A percentile compares a stretch with the other conserved stretches of the same genome.
Evolutionary conservation across 2,329 filamentous ascomycete species (phyloP).

Genomic region (Exophiala xenobiotica): DNA sequence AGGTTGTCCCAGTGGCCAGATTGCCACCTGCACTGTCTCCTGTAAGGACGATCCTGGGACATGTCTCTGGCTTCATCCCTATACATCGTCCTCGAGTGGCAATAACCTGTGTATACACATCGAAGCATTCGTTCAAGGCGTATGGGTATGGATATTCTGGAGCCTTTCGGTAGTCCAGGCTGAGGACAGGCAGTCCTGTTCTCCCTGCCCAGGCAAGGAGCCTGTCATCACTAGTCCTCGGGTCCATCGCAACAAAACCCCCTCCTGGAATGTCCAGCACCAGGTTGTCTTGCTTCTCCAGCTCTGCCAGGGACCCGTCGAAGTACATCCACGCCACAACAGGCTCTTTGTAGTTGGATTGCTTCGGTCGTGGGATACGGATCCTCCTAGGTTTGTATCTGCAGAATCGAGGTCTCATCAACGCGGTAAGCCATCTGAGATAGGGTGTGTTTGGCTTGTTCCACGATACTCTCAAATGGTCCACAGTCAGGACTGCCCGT

Average conservation of each 20-base stretch:
- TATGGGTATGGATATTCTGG: conserved; percentile 84
- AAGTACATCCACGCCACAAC: conserved; percentile 91
- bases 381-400: conserved; percentile 78
- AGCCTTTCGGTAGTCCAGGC: conserved; percentile 86
- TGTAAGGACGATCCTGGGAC: conserved; percentile 69
- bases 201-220: conserved; percentile 88
- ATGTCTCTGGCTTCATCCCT: conserved; percentile 65
- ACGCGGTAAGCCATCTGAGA: conserved; percentile 66
- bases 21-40: conserved; percentile 84
- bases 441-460: conserved; percentile 92
- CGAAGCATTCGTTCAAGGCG: conserved; percentile 82
- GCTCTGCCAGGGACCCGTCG: conserved; percentile 76
- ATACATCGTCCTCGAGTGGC: conserved; percentile 71
- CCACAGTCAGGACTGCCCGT: conserved; percentile 78
- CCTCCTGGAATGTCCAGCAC: conserved; percentile 90
- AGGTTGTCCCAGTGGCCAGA: conserved; percentile 72
- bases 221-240: conserved; percentile 91
- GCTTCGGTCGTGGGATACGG: conserved; percentile 74
- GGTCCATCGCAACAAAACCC: conserved; percentile 95
- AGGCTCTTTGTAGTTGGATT: conserved; percentile 79
- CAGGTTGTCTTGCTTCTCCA: conserved; percentile 73
- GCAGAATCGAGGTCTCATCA: conserved; percentile 77
- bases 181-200: conserved; percentile 82
- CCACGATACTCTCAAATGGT: conserved; percentile 90
- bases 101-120: conserved; percentile 75